Evolutionary conservation across 768 basidiomycete species (phyloP).

Genomic region (Pulveroboletus ravenelii): DNA sequence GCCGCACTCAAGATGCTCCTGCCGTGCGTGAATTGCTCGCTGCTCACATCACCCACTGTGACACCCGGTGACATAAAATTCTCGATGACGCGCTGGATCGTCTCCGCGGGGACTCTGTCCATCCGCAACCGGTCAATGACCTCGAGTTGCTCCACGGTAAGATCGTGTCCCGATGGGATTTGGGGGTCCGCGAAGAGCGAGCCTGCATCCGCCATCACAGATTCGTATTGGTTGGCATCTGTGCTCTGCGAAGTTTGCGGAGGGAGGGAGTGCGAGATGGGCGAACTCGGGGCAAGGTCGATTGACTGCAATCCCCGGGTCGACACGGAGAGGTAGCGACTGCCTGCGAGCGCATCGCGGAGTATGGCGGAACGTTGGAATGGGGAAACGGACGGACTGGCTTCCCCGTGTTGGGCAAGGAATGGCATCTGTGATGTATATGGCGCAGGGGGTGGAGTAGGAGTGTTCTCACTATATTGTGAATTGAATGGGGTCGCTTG

Average conservation of each 20-base stretch:
- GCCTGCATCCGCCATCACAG: not conserved
- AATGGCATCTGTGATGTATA: not conserved
- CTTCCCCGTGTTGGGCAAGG: not conserved
- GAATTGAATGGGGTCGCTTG: slow-evolving; percentile 5
- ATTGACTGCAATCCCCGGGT: not conserved
- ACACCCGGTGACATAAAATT: not conserved
- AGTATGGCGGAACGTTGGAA: slow-evolving; percentile 12
- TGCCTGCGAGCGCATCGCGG: slow-evolving; percentile 5
- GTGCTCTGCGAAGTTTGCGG: not conserved
- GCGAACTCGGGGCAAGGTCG: not conserved
- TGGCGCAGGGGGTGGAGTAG: not conserved
- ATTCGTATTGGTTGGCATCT: not conserved
- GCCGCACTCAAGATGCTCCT: slow-evolving; percentile 3
- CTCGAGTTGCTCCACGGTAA: slow-evolving; percentile 14
- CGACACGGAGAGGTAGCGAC: not conserved
- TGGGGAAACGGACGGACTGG: not conserved
- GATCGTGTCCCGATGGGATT: not conserved
- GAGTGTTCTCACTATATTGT: not conserved
- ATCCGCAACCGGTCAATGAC: slow-evolving; percentile 8
- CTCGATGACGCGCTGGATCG: slow-evolving; percentile 14
- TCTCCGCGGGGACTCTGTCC: slow-evolving; percentile 11
- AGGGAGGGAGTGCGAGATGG: slow-evolving; percentile 3
- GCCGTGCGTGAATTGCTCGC: not conserved
- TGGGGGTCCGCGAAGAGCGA: not conserved
- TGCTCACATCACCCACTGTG: not conserved